phyloP scores from a whole-genome alignment of 148 eudicot genomes.

The Persicaria tinctoria region DNA sequence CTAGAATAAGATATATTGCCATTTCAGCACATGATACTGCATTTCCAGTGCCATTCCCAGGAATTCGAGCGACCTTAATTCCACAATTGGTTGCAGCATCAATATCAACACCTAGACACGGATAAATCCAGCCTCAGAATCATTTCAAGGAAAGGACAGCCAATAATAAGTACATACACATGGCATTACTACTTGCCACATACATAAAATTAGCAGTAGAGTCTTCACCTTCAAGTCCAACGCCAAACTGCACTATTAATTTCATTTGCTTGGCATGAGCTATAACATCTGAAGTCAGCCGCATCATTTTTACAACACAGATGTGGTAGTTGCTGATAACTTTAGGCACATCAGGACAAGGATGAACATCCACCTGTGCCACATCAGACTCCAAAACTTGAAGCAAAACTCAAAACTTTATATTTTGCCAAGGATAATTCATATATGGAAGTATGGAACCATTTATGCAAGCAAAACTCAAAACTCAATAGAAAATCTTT shows the following conservation, averaged over 20 bases:
- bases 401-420: constrained; percentile 2
- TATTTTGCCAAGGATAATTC: not conserved
- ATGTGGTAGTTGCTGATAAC: constrained; percentile 77
- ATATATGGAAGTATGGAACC: not conserved
- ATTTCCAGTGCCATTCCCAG: constrained; percentile 64
- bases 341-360: constrained; percentile 42
- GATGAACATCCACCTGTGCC: constrained; percentile 71
- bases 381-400: constrained; percentile 13
- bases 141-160: not conserved
- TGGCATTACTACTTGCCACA: not conserved
- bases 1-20: constrained; percentile 87
- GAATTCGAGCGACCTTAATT: constrained; percentile 86
- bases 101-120: constrained; percentile 68
- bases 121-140: constrained; percentile 2
- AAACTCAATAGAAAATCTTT: not conserved
- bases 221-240: constrained; percentile 75
- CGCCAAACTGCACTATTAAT: constrained; percentile 92
- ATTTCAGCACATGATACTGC: constrained; percentile 95
- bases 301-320: constrained; percentile 59
- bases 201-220: not conserved
- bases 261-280: constrained; percentile 71
- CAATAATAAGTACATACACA: constrained; percentile 1
- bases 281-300: constrained; percentile 48
- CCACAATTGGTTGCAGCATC: constrained; percentile 68
- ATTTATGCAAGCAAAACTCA: not conserved